phyloP scores from a whole-genome alignment of 2,329 filamentous ascomycete genomes.

The Colletotrichum sp. region DNA sequence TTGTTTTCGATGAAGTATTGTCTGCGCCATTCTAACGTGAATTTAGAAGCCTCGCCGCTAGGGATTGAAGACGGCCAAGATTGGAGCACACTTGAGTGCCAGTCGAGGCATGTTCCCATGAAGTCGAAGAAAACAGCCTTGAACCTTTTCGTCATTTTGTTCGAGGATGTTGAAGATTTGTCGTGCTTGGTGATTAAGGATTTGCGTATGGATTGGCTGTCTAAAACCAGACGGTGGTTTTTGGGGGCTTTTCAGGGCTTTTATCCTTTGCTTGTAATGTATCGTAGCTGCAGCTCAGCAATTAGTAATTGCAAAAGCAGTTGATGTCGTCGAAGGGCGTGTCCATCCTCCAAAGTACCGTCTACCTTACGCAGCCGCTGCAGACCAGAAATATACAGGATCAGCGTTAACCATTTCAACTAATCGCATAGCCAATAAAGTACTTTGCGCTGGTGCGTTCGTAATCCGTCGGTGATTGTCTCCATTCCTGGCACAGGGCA shows the following conservation, averaged over 20 bases:
- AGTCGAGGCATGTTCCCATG: constrained; percentile 63
- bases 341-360: not conserved
- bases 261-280: not conserved
- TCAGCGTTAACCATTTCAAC: not conserved
- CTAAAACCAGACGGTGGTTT: not conserved
- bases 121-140: constrained; percentile 61
- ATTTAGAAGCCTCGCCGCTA: constrained; percentile 32
- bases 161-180: not conserved
- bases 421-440: not conserved
- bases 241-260: not conserved
- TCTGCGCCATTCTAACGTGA: constrained; percentile 56
- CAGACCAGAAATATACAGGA: not conserved
- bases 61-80: constrained; percentile 38
- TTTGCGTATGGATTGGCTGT: not conserved
- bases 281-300: not conserved
- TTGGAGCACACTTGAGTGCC: constrained; percentile 46
- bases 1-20: constrained; percentile 52
- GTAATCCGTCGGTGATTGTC: not conserved
- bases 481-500: not conserved
- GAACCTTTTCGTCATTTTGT: constrained; percentile 16
- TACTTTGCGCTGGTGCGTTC: not conserved
- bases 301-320: not conserved
- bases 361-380: not conserved
- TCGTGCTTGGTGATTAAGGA: not conserved
- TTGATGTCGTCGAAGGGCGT: not conserved